Evolutionary conservation across 371 early-diverging fungal species (phyloP).

Genomic region (Choanephora cucurbitarum): DNA sequence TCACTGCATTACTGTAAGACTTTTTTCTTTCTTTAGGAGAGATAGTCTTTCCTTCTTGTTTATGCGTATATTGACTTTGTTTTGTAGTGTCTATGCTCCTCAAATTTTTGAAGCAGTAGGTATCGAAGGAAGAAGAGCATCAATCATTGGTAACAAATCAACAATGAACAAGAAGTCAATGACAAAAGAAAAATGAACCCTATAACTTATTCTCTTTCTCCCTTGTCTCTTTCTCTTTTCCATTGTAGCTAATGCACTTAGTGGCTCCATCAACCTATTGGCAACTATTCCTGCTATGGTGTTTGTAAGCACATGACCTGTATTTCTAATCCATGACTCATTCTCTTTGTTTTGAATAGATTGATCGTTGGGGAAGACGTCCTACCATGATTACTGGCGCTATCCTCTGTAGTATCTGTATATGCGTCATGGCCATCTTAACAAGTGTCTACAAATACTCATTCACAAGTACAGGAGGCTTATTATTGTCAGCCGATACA

Average conservation of each 20-base stretch:
- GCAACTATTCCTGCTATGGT: conserved; percentile 77
- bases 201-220: no score
- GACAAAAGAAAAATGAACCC: no score
- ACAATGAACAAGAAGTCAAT: background rate
- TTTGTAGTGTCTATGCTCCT: conserved; percentile 60
- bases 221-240: background rate
- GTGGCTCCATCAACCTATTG: conserved; percentile 68
- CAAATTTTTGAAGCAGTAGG: conserved; percentile 70
- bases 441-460: conserved; percentile 48
- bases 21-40: background rate
- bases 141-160: conserved; percentile 45
- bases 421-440: conserved; percentile 52
- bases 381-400: conserved; percentile 61
- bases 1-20: conserved; percentile 72
- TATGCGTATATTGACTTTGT: background rate
- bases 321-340: background rate
- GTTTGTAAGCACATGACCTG: conserved; percentile 50
- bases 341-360: conserved; percentile 33
- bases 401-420: conserved; percentile 45
- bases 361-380: conserved; percentile 72
- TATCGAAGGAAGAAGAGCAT: conserved; percentile 47
- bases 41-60: background rate
- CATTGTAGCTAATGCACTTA: conserved; percentile 64
- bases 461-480: conserved; percentile 18
- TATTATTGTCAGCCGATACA: conserved; percentile 11